phyloP scores from a whole-genome alignment of 768 basidiomycete genomes.

The Dioszegia hungarica region DNA sequence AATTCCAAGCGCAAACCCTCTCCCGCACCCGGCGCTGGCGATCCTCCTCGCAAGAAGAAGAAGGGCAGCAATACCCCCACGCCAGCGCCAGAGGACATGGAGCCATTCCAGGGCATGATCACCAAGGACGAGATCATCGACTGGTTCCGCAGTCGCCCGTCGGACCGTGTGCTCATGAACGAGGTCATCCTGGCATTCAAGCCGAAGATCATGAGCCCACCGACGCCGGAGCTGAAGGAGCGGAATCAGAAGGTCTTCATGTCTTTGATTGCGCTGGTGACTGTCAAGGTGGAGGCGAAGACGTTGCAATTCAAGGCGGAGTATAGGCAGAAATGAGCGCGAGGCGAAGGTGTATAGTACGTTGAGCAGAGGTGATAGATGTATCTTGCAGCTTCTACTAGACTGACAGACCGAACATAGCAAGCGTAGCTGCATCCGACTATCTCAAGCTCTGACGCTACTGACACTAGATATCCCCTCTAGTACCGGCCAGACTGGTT shows the following conservation, averaged over 20 bases:
- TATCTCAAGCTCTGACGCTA: background rate
- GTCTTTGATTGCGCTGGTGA: constrained; percentile 14
- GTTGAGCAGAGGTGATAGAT: background rate
- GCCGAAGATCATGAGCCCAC: constrained; percentile 12
- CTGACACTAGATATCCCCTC: background rate
- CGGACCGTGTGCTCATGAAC: constrained; percentile 18
- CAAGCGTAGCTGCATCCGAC: too few species aligned
- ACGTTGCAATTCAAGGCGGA: constrained; percentile 24
- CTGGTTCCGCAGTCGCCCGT: constrained; percentile 23
- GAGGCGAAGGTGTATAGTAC: too few species aligned
- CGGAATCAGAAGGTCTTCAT: constrained; percentile 29
- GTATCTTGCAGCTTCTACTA: background rate
- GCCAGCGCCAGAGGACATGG: constrained; percentile 23
- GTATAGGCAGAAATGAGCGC: constrained; percentile 21
- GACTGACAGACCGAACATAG: background rate
- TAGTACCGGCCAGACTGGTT: constrained; percentile 33
- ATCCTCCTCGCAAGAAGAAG: constrained; percentile 21
- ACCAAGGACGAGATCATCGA: constrained; percentile 27
- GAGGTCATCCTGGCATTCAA: constrained; percentile 27
- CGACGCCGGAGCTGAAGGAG: constrained; percentile 12
- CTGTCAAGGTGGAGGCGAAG: constrained; percentile 16
- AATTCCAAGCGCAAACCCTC: constrained; percentile 23
- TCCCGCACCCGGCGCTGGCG: constrained; percentile 4
- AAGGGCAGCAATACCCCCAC: constrained; percentile 35
- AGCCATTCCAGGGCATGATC: constrained; percentile 33